Evolutionary conservation across 495 filamentous ascomycete species (phyloP), one percentile per base, ranked within the genome.

Genomic region (Lasiosphaeria ovina): DNA sequence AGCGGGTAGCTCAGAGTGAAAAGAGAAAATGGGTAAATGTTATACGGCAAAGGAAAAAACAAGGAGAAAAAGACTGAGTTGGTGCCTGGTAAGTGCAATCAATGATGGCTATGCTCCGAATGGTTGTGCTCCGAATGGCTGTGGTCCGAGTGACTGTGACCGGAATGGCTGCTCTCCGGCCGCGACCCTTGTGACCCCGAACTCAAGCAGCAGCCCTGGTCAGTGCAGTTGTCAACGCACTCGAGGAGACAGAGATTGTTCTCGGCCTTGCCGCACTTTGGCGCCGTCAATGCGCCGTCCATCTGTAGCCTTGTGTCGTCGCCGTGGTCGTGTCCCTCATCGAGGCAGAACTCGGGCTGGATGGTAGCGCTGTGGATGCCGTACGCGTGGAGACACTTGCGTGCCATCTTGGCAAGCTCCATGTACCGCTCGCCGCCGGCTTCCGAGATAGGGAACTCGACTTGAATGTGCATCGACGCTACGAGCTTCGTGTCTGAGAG

Each of bases 291-390:
- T 36, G 71, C 71, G 48, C 65, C 74, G 59, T 71, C 72, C 58
- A 69, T 56, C 45, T 66, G 67, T 59, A 71, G 65, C 48, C 63
- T 75, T 47, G 69, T 71, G 62, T 73, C 62, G 62, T 58, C 69
- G 32, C 35, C 67, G 10, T 66, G 65, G 16, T 71, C 71, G 55
- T 77, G 76, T 14, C 72, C 71, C 50, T 73, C 74, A 65, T 86
- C 88, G 51, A 80, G 77, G 62, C 87, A 89, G 72, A 94, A 98
- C 70, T 98, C 94, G 3, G 95, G 95, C 75, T 98, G 94, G 62
- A 98, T 97, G 7, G 94, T 98, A 4, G 91, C 92, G n/a, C 90
- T 94, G 75, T 98, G 94, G 62, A 98, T 97, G 12, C 94, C 94
- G 65, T 96, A 96, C 14, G 86, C 94, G 68, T 98, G 94, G 16